Conservation (phyloP, 2,329 filamentous ascomycete species). For the Orbilia javanica region DNA sequence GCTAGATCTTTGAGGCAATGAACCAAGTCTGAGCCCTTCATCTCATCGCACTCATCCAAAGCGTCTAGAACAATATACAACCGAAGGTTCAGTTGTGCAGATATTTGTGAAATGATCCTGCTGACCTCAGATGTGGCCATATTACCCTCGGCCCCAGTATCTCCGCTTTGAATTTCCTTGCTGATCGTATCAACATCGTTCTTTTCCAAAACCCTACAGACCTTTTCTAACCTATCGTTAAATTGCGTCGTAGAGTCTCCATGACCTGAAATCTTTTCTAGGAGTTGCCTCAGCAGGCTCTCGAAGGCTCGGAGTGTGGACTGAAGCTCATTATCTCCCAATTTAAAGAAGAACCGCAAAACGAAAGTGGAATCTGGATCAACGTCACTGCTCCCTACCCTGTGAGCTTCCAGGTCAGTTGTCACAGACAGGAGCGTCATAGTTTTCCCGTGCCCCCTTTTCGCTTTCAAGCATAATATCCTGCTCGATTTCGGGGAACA, state of each 20-base stretch:
- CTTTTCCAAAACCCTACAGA: no score
- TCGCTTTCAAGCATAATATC: conserved; percentile 28
- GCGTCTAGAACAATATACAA: conserved; percentile 38
- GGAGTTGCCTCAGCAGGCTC: no score
- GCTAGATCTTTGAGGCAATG: conserved; percentile 3
- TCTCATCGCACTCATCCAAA: conserved; percentile 34
- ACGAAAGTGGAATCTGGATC: neutral
- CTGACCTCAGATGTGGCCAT: neutral
- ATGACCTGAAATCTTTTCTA: no score
- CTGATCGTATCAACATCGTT: no score
- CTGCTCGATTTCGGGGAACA: neutral
- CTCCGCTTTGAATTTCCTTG: no score
- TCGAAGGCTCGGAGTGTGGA: no score
- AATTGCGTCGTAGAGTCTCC: no score
- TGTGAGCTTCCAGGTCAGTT: neutral
- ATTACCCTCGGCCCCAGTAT: no score
- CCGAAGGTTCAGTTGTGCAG: neutral
- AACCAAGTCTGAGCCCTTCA: conserved; percentile 10
- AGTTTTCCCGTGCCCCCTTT: conserved; percentile 36
- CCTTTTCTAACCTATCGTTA: no score
- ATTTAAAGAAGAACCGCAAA: no score
- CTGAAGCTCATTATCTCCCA: no score
- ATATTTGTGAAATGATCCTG: conserved; percentile 21
- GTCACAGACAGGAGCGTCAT: conserved; percentile 28
- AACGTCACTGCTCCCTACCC: neutral